A percentile compares a stretch with the other conserved stretches of the same genome.
These are phyloP conservation scores for Botrytis pseudocinerea DNA, from an alignment of 2,329 filamentous ascomycete genomes.

Conservation along the genomic window DNA sequence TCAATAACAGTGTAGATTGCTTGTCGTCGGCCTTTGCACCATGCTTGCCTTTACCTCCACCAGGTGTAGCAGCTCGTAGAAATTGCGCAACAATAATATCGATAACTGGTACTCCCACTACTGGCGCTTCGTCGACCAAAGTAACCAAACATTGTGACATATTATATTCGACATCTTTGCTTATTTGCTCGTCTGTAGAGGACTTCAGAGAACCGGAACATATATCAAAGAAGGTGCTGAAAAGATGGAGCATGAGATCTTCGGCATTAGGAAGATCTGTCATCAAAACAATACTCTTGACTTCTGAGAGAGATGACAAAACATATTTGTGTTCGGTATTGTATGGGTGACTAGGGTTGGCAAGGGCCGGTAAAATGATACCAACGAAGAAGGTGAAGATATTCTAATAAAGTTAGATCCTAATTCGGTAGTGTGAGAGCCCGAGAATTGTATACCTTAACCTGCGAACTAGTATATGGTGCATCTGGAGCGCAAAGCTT, in stretches of 20 bases:
- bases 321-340: constrained; percentile 93
- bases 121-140: constrained; percentile 81
- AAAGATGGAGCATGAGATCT: constrained; percentile 75
- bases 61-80: constrained; percentile 76
- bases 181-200: constrained; percentile 75
- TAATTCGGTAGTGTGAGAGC: neutral
- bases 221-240: constrained; percentile 88
- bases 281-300: constrained; percentile 91
- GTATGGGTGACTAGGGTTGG: constrained; percentile 85
- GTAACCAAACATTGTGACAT: constrained; percentile 84
- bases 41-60: constrained; percentile 53
- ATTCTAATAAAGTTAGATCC: constrained; percentile 56
- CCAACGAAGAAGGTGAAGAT: constrained; percentile 89
- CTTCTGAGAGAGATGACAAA: constrained; percentile 81
- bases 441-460: constrained; percentile 65
- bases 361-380: constrained; percentile 79
- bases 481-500: constrained; percentile 92
- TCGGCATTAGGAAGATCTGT: constrained; percentile 84
- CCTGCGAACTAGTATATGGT: constrained; percentile 84
- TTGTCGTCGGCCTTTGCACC: constrained; percentile 64
- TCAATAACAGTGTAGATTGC: constrained; percentile 80
- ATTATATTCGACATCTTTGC: constrained; percentile 91
- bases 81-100: constrained; percentile 97
- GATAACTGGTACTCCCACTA: constrained; percentile 77
- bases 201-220: constrained; percentile 76